A percentile compares a stretch with the other conserved stretches of the same genome.
These are phyloP conservation scores for Monilinia laxa DNA, from an alignment of 2,329 filamentous ascomycete species.

Conservation along the genomic window DNA sequence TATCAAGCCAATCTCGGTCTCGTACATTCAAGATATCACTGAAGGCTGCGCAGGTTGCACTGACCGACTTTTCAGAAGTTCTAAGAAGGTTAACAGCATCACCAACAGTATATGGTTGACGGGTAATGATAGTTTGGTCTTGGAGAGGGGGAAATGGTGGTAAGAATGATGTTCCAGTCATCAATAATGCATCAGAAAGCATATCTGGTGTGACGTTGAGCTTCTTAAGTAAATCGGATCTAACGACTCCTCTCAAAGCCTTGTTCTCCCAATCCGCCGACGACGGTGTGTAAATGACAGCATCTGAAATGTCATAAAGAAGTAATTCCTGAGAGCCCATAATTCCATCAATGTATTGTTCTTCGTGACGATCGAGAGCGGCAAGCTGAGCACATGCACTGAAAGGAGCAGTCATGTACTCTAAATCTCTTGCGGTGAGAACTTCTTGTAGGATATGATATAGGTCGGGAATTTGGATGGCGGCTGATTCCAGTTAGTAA, in stretches of 20 bases:
- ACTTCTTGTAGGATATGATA: constrained; percentile 75
- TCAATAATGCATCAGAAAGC: constrained; percentile 80
- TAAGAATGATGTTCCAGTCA: constrained; percentile 79
- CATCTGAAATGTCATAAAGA: constrained; percentile 78
- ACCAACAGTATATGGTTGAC: constrained; percentile 58
- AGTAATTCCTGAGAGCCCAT: constrained; percentile 84
- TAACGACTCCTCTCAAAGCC: constrained; percentile 62
- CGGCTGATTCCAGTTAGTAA: constrained; percentile 53
- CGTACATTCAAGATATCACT: constrained; percentile 73
- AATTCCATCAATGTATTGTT: constrained; percentile 69
- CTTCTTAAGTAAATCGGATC: constrained; percentile 67
- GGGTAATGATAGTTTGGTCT: constrained; percentile 53
- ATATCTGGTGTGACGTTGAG: constrained; percentile 66
- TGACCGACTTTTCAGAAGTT: constrained; percentile 66
- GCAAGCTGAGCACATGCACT: constrained; percentile 85
- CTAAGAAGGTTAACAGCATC: constrained; percentile 79
- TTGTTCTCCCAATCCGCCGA: constrained; percentile 65
- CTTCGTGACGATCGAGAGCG: constrained; percentile 69
- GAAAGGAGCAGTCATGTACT: constrained; percentile 83
- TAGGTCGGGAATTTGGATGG: constrained; percentile 68
- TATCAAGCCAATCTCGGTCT: constrained; percentile 75
- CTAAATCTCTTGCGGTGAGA: constrained; percentile 64
- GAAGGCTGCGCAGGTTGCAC: constrained; percentile 72
- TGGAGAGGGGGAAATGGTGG: constrained; percentile 76
- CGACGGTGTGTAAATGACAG: constrained; percentile 67